Base-by-base conservation (phyloP, 768 basidiomycete species). In the Cyathus striatus region DNA sequence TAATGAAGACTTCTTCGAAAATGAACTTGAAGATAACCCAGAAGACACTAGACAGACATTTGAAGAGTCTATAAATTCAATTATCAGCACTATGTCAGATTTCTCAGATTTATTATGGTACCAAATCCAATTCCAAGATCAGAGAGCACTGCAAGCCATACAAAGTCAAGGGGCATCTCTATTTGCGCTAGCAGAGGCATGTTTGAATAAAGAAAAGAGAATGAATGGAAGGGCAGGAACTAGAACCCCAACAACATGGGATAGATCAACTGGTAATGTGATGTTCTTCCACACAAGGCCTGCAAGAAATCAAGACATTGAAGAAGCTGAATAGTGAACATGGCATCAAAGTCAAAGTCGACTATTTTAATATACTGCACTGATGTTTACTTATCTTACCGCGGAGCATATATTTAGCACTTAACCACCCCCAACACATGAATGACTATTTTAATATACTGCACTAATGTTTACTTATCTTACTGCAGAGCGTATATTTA, bases 271-370 rank as follows among this genome's bases (percentile, higher is more conserved):
- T 9, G 18, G 14, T 17, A 37, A 17, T 21, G 36, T 17, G 20
- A n/a, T 37, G 36, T 37, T 37, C 36, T 37, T 9, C 36, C 36
- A 17, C 36, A 21, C 36, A n/a, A 37, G 36, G 20, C 36, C 36
- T n/a, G n/a, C n/a, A n/a, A n/a, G n/a, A n/a, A n/a, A n/a, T n/a
- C n/a, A n/a, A n/a, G n/a, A n/a, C n/a, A n/a, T n/a, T n/a, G n/a
- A n/a, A n/a, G n/a, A n/a, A n/a, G n/a, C n/a, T n/a, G n/a, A n/a
- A n/a, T n/a, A n/a, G n/a, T n/a, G n/a, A n/a, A n/a, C n/a, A n/a
- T n/a, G n/a, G n/a, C n/a, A n/a, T n/a, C n/a, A n/a, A n/a, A n/a
- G n/a, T n/a, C n/a, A n/a, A n/a, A n/a, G n/a, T n/a, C n/a, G n/a
- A n/a, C n/a, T n/a, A n/a, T n/a, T n/a, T n/a, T n/a, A n/a, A n/a